Conservation (phyloP, 2,329 filamentous ascomycete genomes). For the Arthrocladium fulminans region DNA sequence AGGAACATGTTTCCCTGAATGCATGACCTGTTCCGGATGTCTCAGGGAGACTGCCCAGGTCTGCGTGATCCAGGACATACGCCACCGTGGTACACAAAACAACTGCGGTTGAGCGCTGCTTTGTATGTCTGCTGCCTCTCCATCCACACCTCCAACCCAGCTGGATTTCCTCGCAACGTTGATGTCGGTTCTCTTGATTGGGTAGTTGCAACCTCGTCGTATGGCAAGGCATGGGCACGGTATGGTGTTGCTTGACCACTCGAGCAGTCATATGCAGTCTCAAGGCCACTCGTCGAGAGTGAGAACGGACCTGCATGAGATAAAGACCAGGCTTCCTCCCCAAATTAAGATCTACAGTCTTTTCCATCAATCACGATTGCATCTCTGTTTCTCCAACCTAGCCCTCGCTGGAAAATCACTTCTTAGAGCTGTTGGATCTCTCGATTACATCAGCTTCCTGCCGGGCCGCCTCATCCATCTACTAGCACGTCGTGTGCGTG, state of each 20-base stretch:
- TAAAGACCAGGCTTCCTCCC: background rate
- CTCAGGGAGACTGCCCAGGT: background rate
- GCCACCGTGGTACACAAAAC: conserved; percentile 4
- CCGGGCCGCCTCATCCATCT: too few relatives aligned
- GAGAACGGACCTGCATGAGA: conserved; percentile 5
- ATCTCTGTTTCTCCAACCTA: background rate
- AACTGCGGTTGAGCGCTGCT: conserved; percentile 4
- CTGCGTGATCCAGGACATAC: conserved; percentile 2
- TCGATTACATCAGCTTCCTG: background rate
- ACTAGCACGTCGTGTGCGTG: too few relatives aligned
- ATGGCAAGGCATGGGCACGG: conserved; percentile 1
- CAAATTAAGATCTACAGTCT: background rate
- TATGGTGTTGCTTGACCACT: conserved; percentile 9
- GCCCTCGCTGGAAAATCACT: background rate
- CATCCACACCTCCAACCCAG: conserved; percentile 9
- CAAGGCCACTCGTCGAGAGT: background rate
- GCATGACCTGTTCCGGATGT: conserved; percentile 8
- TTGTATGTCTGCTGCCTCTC: conserved; percentile 7
- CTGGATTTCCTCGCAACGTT: conserved; percentile 4
- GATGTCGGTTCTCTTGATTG: conserved; percentile 5
- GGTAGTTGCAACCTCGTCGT: conserved; percentile 3
- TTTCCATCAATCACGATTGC: conserved; percentile 7
- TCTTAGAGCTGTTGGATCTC: background rate
- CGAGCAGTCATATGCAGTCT: conserved; percentile 6
- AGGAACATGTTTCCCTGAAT: conserved; percentile 6